Evolutionary conservation across 1,139 yeast species (phyloP), one percentile per base, ranked within the genome.

Genomic region (Magnusiomyces ingens): DNA sequence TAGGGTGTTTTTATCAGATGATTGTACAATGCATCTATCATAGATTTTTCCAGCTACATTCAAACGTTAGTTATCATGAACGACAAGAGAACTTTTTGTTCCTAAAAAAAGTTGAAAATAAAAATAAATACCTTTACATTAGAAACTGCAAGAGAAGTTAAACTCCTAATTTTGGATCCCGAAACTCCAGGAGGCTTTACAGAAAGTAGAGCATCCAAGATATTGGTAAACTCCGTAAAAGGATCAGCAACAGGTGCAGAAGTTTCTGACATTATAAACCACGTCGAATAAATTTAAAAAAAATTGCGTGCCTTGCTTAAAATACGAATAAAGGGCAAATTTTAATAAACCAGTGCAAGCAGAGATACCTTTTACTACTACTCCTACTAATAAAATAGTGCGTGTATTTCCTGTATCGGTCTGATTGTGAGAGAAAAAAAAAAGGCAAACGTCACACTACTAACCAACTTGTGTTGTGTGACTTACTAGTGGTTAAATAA

Each of bases 101-200:
- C 35, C 45, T 36, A 55, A 38, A 15, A 52, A n/a, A 6, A 15
- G 19, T 15, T 13, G 15, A 37, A 11, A 40, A 10, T 26, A 18
- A 26, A 40, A 51, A 59, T 59, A 62, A 62, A 58, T 60, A 68
- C 73, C 59, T 74, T 74, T 57, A 82, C 85, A 69, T 90, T 81
- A 61, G 79, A 80, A 58, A 84, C 76, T 50, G 96, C 95, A 57
- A 86, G 69, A 55, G 86, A 87, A 49, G 93, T 86, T 65, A 90
- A 75, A 65, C 83, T 84, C 68, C 88, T 87, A 68, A 93, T 93
- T 73, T 96, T 90, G 56, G 96, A 82, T 45, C 98, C 98, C 38
- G 97, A 90, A 55, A 93, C 95, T 57, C 99, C 98, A 21, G 94
- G 94, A 29, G 96, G 84, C 71, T 88, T 89, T 60, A 88, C 75